phyloP scores from a whole-genome alignment of 768 basidiomycete species.

The Melanogaster broomeanus region DNA sequence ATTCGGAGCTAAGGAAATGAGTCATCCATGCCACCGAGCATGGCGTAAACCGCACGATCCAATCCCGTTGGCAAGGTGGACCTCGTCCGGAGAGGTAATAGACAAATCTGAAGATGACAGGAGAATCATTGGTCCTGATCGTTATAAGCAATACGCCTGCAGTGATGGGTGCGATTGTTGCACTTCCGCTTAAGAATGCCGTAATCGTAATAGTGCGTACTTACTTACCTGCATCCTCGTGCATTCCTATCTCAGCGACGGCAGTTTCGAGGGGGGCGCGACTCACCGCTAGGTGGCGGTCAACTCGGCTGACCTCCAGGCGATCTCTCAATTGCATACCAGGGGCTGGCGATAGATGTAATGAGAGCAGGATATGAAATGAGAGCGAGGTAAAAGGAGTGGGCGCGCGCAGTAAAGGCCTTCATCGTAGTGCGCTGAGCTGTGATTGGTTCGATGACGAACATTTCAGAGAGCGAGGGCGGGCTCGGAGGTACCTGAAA shows the following conservation, averaged over 20 bases:
- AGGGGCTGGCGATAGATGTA: slow-evolving; percentile 1
- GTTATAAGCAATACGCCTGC: background rate
- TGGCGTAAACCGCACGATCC: background rate
- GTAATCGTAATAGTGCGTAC: slow-evolving; percentile 5
- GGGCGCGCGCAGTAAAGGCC: background rate
- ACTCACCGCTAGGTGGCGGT: slow-evolving; percentile 4
- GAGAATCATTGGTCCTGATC: background rate
- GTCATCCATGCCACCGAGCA: background rate
- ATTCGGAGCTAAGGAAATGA: background rate
- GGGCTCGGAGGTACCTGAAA: no score
- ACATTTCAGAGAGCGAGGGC: background rate
- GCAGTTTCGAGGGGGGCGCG: slow-evolving; percentile 1
- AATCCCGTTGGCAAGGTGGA: background rate
- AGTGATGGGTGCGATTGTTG: background rate
- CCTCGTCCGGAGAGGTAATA: background rate
- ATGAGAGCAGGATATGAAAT: slow-evolving; percentile 6
- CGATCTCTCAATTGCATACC: background rate
- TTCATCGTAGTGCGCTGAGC: background rate
- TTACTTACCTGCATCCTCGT: slow-evolving; percentile 14
- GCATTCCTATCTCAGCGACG: background rate
- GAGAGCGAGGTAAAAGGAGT: slow-evolving; percentile 1
- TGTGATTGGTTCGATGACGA: background rate
- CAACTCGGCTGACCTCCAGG: slow-evolving; percentile 3
- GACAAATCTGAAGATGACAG: background rate
- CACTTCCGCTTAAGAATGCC: slow-evolving; percentile 14